Base-by-base conservation (phyloP, 1,284 basidiomycete species). In the Ceraceosorus bombacis region DNA sequence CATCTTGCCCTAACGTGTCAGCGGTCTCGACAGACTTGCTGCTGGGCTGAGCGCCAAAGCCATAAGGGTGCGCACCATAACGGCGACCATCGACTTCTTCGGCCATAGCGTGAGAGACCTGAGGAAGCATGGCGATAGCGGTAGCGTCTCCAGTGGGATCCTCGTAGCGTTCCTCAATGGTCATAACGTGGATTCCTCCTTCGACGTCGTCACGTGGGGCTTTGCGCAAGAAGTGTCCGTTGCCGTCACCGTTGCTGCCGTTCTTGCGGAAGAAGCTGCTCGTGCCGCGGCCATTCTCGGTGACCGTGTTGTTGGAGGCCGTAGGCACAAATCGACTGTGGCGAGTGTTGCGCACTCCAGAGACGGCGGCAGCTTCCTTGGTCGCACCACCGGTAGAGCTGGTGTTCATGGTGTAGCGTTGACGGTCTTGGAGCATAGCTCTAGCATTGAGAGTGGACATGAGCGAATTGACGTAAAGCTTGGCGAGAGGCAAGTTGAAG, bases 381-480 rank as follows among this genome's bases (percentile, higher is more conserved):
- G 36, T 49, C 13, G 7, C 17, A 12, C 7, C 12, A n/a, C n/a
- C n/a, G 15, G n/a, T 49, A 27, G 17, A 9, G 48, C 55, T 46
- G 36, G 39, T 39, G 41, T 15, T 17, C 27, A 56, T 56, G 6
- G 55, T 52, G 37, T 57, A 51, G 36, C 56, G 48, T 36, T 27
- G 40, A 9, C 17, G 37, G 17, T 36, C 6, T 51, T 58, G 54
- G 53, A 41, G 8, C 66, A 58, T 63, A 41, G 66, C 68, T 41
- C 72, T 67, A 2, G 72, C 71, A 53, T 74, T 74, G 64, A 74
- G 67, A 27, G 71, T 74, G n/a, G 69, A 69, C 12, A 74, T 67
- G 52, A 74, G 59, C 55, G 72, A 70, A 66, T 74, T 74, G 72
- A 69, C 65, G 54, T 74, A 74, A 17, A 74, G 69, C 68, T 74